phyloP scores from a whole-genome alignment of 495 filamentous ascomycete species.

The Poronia punctata region DNA sequence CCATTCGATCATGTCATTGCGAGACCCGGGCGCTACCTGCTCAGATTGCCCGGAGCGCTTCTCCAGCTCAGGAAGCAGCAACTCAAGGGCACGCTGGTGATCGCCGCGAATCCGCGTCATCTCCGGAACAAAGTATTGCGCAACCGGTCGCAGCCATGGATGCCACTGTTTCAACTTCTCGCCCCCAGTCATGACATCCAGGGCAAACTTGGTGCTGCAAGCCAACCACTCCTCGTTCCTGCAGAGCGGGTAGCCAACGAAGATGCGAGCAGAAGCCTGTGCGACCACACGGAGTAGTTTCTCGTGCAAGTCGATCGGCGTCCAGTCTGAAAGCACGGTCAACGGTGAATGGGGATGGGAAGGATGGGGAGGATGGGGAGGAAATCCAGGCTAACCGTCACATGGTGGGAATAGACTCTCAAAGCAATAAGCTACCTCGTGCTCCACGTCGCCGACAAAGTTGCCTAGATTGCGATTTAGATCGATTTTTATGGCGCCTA shows the following conservation, averaged over 20 bases:
- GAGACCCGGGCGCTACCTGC: background rate
- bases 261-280: slow-evolving; percentile 44
- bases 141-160: slow-evolving; percentile 20
- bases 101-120: slow-evolving; percentile 22
- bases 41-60: slow-evolving; percentile 9
- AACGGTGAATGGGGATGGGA: no score
- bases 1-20: slow-evolving; percentile 23
- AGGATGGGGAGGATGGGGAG: no score
- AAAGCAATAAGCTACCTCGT: slow-evolving; percentile 31
- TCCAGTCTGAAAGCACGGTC: slow-evolving; percentile 26
- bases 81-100: slow-evolving; percentile 18
- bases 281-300: slow-evolving; percentile 40
- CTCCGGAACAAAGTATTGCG: slow-evolving; percentile 26
- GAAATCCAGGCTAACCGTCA: slow-evolving; percentile 24
- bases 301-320: slow-evolving; percentile 24
- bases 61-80: slow-evolving; percentile 19
- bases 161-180: slow-evolving; percentile 26
- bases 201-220: slow-evolving; percentile 45
- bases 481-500: slow-evolving; percentile 35
- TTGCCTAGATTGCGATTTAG: slow-evolving; percentile 39
- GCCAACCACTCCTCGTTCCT: slow-evolving; percentile 49
- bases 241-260: slow-evolving; percentile 44
- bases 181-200: slow-evolving; percentile 30
- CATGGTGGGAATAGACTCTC: slow-evolving; percentile 31
- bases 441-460: slow-evolving; percentile 31